phyloP scores from a whole-genome alignment of 495 filamentous ascomycete genomes.

The Annulohypoxylon maeteangense region DNA sequence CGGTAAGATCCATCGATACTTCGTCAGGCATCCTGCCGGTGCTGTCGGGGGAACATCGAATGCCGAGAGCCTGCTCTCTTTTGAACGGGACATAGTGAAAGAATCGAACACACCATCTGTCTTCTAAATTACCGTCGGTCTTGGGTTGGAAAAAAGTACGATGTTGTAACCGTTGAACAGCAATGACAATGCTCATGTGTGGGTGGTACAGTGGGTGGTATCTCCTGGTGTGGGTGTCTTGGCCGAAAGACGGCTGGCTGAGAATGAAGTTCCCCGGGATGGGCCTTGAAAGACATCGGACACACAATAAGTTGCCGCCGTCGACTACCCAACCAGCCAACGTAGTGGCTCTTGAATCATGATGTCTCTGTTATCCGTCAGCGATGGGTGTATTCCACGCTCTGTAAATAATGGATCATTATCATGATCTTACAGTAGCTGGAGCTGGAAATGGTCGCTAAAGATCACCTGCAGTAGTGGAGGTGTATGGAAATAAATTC shows the following conservation, averaged over 20 bases:
- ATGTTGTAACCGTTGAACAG: not conserved
- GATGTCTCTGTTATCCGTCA: not conserved
- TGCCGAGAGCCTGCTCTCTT: not conserved
- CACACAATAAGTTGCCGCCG: not conserved
- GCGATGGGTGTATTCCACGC: not conserved
- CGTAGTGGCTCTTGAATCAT: not conserved
- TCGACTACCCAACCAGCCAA: not conserved
- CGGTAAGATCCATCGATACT: slow-evolving; percentile 33
- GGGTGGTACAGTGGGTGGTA: not conserved
- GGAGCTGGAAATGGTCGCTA: not conserved
- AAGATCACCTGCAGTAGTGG: slow-evolving; percentile 3
- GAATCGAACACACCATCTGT: not conserved
- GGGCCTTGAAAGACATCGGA: not conserved
- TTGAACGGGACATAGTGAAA: not conserved
- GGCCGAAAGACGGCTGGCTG: slow-evolving; percentile 31
- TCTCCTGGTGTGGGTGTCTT: slow-evolving; percentile 2
- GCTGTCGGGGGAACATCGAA: slow-evolving; percentile 1
- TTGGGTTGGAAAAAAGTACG: not conserved
- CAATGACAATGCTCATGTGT: not conserved
- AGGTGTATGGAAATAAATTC: not conserved
- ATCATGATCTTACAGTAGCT: not conserved
- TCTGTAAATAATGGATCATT: no score
- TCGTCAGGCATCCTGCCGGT: slow-evolving; percentile 5
- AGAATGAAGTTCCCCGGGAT: slow-evolving; percentile 20
- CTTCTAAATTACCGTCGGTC: not conserved